phyloP scores from a whole-genome alignment of 225 moss, liverwort and hornwort species.

The Marchantia polymorpha region DNA sequence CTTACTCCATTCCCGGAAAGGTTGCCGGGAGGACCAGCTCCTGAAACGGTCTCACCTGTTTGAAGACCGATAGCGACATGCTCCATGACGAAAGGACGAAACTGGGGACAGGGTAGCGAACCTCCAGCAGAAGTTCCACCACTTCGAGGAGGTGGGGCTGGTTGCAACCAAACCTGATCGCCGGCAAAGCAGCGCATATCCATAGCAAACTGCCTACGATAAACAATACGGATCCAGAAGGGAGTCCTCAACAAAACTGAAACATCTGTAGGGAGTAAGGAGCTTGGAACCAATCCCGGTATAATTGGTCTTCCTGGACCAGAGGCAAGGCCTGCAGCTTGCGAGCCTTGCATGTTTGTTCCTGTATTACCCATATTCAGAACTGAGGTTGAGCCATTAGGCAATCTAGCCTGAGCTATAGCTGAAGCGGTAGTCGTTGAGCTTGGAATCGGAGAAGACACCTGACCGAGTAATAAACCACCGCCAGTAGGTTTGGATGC shows the following conservation, averaged over 20 bases:
- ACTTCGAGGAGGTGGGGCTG: constrained; percentile 73
- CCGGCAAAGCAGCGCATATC: constrained; percentile 96
- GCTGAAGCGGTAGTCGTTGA: constrained; percentile 40
- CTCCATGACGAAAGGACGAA: constrained; percentile 95
- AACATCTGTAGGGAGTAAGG: constrained; percentile 88
- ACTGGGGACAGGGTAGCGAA: constrained; percentile 87
- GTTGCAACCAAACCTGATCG: constrained; percentile 98
- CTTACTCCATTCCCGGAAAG: constrained; percentile 24
- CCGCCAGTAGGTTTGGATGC: constrained; percentile 34
- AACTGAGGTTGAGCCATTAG: constrained; percentile 46
- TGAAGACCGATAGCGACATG: constrained; percentile 71
- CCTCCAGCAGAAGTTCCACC: constrained; percentile 59
- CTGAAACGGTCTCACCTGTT: constrained; percentile 54
- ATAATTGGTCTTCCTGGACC: constrained; percentile 69
- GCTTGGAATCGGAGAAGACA: constrained; percentile 36
- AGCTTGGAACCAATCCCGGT: constrained; percentile 80
- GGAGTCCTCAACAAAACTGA: constrained; percentile 80
- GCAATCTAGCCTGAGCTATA: constrained; percentile 45
- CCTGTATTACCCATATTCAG: constrained; percentile 30
- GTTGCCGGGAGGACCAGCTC: constrained; percentile 30
- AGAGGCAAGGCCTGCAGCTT: constrained; percentile 58
- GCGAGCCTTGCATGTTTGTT: constrained; percentile 45
- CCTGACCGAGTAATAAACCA: constrained; percentile 36
- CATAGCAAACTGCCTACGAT: constrained; percentile 86
- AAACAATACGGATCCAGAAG: constrained; percentile 94